Conservation (phyloP, 805 yeast species). For the Lachancea dasiensis region DNA sequence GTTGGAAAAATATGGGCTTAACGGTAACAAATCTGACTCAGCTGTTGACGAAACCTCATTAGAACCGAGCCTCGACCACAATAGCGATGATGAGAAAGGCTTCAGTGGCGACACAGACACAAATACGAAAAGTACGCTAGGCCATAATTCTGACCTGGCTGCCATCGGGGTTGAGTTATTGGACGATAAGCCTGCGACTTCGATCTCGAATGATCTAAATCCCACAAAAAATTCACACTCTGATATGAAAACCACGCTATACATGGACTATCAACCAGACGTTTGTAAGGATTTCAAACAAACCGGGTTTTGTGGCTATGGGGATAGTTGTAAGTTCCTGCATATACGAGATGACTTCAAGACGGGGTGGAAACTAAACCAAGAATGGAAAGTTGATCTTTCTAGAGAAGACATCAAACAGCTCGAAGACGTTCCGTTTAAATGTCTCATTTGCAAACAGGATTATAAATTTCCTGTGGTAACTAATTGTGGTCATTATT, state of each 20-base stretch:
- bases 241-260: conserved; percentile 57
- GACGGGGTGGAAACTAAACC: conserved; percentile 58
- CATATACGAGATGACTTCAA: conserved; percentile 84
- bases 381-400: conserved; percentile 58
- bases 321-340: conserved; percentile 92
- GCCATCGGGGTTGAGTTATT: too few relatives aligned
- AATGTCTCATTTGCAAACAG: conserved; percentile 54
- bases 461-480: conserved; percentile 52
- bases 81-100: too few relatives aligned
- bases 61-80: too few relatives aligned
- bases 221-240: conserved; percentile 27
- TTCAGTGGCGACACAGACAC: too few relatives aligned
- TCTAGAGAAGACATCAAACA: conserved; percentile 22
- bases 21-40: too few relatives aligned
- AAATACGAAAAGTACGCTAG: too few relatives aligned
- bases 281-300: conserved; percentile 87
- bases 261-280: conserved; percentile 86
- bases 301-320: conserved; percentile 95
- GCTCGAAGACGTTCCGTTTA: conserved; percentile 43
- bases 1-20: too few relatives aligned
- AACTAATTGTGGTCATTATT: conserved; percentile 58
- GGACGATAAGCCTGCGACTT: background rate
- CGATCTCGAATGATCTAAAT: background rate
- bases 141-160: too few relatives aligned
- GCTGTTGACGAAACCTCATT: too few relatives aligned